phyloP scores from a whole-genome alignment of 441 rosid species.

The Corymbia citriodora region DNA sequence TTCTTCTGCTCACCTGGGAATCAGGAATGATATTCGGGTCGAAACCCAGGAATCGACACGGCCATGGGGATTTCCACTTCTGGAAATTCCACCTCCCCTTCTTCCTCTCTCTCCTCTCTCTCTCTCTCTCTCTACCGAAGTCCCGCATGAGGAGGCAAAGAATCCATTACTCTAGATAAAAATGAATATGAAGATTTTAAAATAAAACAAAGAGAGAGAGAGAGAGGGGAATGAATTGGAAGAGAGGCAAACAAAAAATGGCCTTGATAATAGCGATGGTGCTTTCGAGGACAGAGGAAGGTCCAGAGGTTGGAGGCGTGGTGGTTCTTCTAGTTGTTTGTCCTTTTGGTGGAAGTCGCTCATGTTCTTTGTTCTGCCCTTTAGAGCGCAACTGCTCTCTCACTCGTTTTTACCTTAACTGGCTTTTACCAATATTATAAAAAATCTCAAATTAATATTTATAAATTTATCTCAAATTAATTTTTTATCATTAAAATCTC shows the following conservation, averaged over 20 bases:
- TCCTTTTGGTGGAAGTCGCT: background rate
- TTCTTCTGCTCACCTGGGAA: slow-evolving; percentile 16
- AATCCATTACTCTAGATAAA: background rate
- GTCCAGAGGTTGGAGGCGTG: background rate
- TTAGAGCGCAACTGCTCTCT: background rate
- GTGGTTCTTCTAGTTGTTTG: background rate
- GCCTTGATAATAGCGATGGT: background rate
- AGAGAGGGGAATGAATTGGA: background rate
- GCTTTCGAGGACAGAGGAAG: background rate
- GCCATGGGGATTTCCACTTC: background rate
- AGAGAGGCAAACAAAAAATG: background rate
- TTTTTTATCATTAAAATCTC: too few relatives aligned
- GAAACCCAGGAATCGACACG: slow-evolving; percentile 8
- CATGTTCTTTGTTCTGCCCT: background rate
- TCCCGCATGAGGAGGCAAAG: slow-evolving; percentile 12
- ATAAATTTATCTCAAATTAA: too few relatives aligned
- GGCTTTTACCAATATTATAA: background rate
- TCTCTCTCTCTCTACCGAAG: background rate
- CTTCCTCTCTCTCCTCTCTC: background rate
- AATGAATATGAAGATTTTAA: background rate
- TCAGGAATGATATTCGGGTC: slow-evolving; percentile 4
- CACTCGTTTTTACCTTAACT: background rate
- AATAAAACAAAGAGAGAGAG: background rate
- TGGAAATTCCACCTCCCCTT: background rate
- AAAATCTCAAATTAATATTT: background rate